These are phyloP conservation scores for Coemansia sp. DNA, from an alignment of 192 early-diverging fungal species.

Conservation along the genomic window DNA sequence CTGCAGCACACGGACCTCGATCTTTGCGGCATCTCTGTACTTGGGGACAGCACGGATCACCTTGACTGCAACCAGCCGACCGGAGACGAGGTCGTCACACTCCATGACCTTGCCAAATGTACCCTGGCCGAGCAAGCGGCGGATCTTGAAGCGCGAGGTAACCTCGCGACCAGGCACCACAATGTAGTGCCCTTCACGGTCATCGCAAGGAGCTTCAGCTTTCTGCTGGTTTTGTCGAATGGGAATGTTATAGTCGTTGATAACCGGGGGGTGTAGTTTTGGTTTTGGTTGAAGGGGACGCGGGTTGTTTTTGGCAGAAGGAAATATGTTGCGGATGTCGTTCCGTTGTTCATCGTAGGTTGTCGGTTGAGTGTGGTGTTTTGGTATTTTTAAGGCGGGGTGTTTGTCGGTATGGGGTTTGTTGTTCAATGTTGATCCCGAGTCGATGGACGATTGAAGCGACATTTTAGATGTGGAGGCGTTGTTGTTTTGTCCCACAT, in stretches of 20 bases:
- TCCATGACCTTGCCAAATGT: slow-evolving; percentile 98
- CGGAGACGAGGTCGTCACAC: slow-evolving; percentile 70
- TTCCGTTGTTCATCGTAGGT: slow-evolving; percentile 31
- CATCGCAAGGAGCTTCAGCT: slow-evolving; percentile 67
- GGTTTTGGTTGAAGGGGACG: slow-evolving; percentile 34
- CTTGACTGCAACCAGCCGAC: slow-evolving; percentile 80
- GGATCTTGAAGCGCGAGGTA: slow-evolving; percentile 81
- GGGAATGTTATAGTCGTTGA: slow-evolving; percentile 1
- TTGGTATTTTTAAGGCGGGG: background rate
- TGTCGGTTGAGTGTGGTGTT: slow-evolving; percentile 6
- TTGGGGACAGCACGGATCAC: slow-evolving; percentile 93
- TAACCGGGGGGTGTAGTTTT: background rate
- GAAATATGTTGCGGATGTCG: slow-evolving; percentile 39
- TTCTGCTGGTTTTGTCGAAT: slow-evolving; percentile 46
- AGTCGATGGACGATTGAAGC: slow-evolving; percentile 18
- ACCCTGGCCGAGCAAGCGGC: slow-evolving; percentile 88
- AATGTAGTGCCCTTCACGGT: slow-evolving; percentile 94
- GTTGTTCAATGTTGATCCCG: slow-evolving; percentile 20
- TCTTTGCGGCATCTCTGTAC: slow-evolving; percentile 90
- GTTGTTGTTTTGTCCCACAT: slow-evolving; percentile 21
- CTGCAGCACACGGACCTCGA: slow-evolving; percentile 87
- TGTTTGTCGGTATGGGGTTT: slow-evolving; percentile 14
- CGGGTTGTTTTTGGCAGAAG: slow-evolving; percentile 36
- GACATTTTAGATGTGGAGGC: slow-evolving; percentile 18
- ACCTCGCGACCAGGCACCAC: slow-evolving; percentile 74